phyloP scores from a whole-genome alignment of 176 grass and related monocot genomes.

The Carex kokanica region DNA sequence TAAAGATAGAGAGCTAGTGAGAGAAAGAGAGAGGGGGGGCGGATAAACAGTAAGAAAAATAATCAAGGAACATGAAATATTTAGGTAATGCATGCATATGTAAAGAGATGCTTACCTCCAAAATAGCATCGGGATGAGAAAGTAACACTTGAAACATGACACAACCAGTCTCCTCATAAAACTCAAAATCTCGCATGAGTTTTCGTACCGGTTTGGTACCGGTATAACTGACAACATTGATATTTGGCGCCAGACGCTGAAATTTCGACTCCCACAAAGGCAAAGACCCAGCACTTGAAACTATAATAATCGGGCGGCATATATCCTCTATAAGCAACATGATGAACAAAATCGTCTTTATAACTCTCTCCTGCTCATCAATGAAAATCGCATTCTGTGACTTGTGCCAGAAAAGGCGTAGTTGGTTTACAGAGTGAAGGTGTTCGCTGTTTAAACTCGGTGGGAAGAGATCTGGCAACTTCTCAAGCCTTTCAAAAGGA shows the following conservation, averaged over 20 bases:
- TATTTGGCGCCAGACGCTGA: constrained; percentile 54
- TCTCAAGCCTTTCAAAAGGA: constrained; percentile 46
- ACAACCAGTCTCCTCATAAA: constrained; percentile 49
- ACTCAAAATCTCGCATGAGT: constrained; percentile 68
- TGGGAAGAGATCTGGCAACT: constrained; percentile 60
- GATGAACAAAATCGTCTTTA: constrained; percentile 69
- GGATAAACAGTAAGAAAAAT: background rate
- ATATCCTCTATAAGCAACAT: constrained; percentile 51
- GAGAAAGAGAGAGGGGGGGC: background rate
- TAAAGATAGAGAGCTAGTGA: constrained; percentile 2
- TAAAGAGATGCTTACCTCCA: constrained; percentile 54
- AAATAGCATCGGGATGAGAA: constrained; percentile 60
- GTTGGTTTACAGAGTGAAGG: constrained; percentile 55
- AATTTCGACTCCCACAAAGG: constrained; percentile 81
- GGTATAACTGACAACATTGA: constrained; percentile 76
- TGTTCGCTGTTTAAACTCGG: constrained; percentile 51
- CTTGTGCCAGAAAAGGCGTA: constrained; percentile 80
- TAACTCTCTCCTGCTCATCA: constrained; percentile 84
- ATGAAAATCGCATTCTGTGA: constrained; percentile 59
- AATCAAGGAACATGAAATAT: too few species aligned
- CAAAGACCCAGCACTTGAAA: constrained; percentile 51
- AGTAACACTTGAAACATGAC: constrained; percentile 87
- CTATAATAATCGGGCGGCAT: constrained; percentile 60
- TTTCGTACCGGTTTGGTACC: constrained; percentile 57
- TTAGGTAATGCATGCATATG: background rate